Percentiles rank a stretch among this genome's conserved stretches.
Evolutionary conservation across 2,329 filamentous ascomycete species (phyloP).

Genomic region (Trichoderma arundinaceum): DNA sequence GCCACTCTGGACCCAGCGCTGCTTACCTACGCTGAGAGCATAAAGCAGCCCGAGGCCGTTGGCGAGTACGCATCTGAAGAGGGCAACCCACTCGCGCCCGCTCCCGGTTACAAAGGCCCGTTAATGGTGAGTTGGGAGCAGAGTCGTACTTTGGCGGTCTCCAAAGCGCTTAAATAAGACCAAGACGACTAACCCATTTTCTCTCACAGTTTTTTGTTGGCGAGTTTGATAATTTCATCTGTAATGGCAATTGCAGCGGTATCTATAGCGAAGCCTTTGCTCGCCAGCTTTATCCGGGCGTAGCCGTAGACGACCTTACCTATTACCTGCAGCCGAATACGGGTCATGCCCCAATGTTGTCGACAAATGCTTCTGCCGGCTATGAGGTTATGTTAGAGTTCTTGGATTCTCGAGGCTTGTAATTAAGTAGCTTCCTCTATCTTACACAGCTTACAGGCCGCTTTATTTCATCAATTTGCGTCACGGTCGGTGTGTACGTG

Average conservation of each 20-base stretch:
- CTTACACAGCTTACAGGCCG: no score
- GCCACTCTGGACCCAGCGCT: slow-evolving; percentile 3
- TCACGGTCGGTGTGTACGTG: no score
- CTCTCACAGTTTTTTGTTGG: no score
- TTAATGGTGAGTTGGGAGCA: slow-evolving; percentile 13
- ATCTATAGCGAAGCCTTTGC: no score
- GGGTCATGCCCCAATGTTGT: slow-evolving; percentile 1
- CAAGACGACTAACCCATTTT: no score
- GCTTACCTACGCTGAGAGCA: slow-evolving; percentile 4
- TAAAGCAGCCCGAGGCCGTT: slow-evolving; percentile 11
- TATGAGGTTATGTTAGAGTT: slow-evolving; percentile 4
- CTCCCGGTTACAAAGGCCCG: not conserved
- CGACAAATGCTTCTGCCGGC: slow-evolving; percentile 8
- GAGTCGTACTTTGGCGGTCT: no score
- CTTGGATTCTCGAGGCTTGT: not conserved
- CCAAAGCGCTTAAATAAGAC: no score
- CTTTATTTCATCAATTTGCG: no score
- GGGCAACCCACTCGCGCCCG: slow-evolving; percentile 1
- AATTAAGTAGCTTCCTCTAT: no score
- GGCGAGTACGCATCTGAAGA: slow-evolving; percentile 12
- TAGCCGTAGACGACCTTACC: not conserved
- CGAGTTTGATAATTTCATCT: no score
- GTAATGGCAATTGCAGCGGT: no score
- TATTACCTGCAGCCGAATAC: slow-evolving; percentile 5
- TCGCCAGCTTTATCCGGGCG: no score